Base-by-base conservation (phyloP, 805 yeast species). In the Wickerhamiella australiensis region DNA sequence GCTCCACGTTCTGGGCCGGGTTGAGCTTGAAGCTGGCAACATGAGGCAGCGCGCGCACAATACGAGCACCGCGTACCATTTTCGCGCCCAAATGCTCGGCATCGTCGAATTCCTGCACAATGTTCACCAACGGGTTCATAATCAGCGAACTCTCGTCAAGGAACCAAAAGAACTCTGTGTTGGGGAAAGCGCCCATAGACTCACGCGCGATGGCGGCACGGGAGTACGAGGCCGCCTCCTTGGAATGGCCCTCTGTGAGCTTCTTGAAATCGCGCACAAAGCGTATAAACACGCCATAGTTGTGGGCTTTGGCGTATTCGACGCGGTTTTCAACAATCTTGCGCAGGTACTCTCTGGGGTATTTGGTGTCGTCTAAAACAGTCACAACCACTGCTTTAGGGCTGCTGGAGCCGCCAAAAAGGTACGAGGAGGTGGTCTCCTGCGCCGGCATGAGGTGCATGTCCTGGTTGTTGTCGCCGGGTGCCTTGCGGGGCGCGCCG, bases 101-200 rank as follows among this genome's bases (percentile, higher is more conserved):
- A 23, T 74, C 71, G 47, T 85, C 64, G 41, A 90, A 62, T 55
- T 81, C 78, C 20, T 76, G 68, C 13, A 73, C 66, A 29, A 90
- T 59, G 52, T 84, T 77, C 36, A 81, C 69, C 47, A 75, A 74
- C 51, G 78, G 68, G 53, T 85, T 76, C 85, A 84, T 82, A 51
- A 90, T 79, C 47, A 86, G 65, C 0, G 90, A 78, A 59, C 81
- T 78, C 43, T 57, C 61, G 62, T 85, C 95, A 41, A 92, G 61
- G 60, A 79, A 88, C 92, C 96, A 85, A 60, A 88, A 80, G 71
- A 85, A 82, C 62, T 85, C 78, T n/a, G 96, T 83, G 44, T 80
- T 71, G 1, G 97, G 97, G 69, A 87, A 87, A 0, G 95, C 92
- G 63, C 76, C 77, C 81, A 90, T 79, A n/a, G 97, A 96, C 40